Base-by-base conservation (phyloP, 176 grass and related monocot genomes). In the Rhynchospora tenuis region DNA sequence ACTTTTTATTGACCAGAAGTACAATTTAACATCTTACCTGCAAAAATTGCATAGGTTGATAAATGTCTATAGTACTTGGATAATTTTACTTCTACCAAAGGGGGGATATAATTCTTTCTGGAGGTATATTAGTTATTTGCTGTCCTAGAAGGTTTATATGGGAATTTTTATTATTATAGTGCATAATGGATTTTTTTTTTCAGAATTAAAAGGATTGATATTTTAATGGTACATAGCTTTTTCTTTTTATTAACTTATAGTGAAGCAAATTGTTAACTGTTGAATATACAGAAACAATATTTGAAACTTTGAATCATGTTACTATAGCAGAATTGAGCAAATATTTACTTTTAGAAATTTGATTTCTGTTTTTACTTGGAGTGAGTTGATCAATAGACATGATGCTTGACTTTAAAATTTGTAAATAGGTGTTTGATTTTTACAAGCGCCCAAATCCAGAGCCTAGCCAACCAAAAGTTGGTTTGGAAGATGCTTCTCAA, bases 391-490 rank as follows among this genome's bases (percentile, higher is more conserved):
- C n/a, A 52, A 75, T 27, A 48, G 13, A 51, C 46, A 48, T 27
- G 11, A 27, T 59, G 19, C 57, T 59, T 61, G 59, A 23, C 48
- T 61, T 61, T 10, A 61, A 61, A 87, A 80, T 90, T 87, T 50
- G 66, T 7, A 16, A 82, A 43, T 85, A 99, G 96, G 96, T 99
- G 85, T 99, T 93, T 93, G 96, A 99, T 78, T 99, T 92, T 88
- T 95, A 95, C 81, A 99, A 99, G 86, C 88, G 88, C 70, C 91
- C 89, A 86, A 95, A 92, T 95, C 56, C 86, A 89, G 93, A 99
- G 83, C 79, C 61, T 54, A 95, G 86, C 87, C 89, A 86, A 79
- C 88, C 93, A 85, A 99, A 89, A 95, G 83, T 88, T 89, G 84
- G 75, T 63, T 33, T 52, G 6, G 97, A 99, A 85, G 91, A 93